Base-by-base conservation (phyloP, 352 stramenopile genomes). In the Phytopythium kandeliae region DNA sequence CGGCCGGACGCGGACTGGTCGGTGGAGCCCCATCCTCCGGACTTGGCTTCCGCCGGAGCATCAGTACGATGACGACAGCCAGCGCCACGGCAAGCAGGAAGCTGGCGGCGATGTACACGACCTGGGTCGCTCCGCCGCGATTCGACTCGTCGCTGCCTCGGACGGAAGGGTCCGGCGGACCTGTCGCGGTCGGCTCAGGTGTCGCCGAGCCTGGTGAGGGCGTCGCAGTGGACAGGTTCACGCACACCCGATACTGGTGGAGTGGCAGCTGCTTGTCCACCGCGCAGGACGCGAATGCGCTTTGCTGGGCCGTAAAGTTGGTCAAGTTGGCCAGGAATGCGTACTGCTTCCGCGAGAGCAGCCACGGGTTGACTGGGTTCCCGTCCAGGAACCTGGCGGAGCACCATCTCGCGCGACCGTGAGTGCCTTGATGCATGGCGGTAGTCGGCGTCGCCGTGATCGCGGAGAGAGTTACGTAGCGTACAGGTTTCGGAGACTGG, bases 241-340 rank as follows among this genome's bases (percentile, higher is more conserved):
- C 22, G 36, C 69, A 79, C 2, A 79, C 58, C 28, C 48, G 62
- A 38, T 67, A 48, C 16, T 58, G 42, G 21, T 67, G 63, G 3
- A 79, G 52, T 1, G 35, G 21, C 5, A 59, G 48, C 53, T 76
- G 63, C 2, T 66, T n/a, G 4, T 60, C 54, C 26, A 65, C 49
- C 0, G 55, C 38, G 37, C 69, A 79, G 0, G 69, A 72, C 21
- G 66, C 65, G 24, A 79, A 79, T 5, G 63, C 60, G n/a, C 57
- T 71, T 40, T 79, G 69, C 15, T 79, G 60, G 28, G 71, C 61
- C 15, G 7, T 25, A 22, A 79, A 70, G 9, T 35, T 40, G 17
- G 52, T 55, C 19, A 79, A 48, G 17, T 58, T 61, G 2, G 46
- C 59, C 3, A 79, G 38, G 34, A 79, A 79, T 2, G 31, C 42